Percentiles rank a stretch among this genome's conserved stretches.
These are phyloP conservation scores for Monosporascus sp. DNA, from an alignment of 2,329 filamentous ascomycete genomes.

Conservation along the genomic window DNA sequence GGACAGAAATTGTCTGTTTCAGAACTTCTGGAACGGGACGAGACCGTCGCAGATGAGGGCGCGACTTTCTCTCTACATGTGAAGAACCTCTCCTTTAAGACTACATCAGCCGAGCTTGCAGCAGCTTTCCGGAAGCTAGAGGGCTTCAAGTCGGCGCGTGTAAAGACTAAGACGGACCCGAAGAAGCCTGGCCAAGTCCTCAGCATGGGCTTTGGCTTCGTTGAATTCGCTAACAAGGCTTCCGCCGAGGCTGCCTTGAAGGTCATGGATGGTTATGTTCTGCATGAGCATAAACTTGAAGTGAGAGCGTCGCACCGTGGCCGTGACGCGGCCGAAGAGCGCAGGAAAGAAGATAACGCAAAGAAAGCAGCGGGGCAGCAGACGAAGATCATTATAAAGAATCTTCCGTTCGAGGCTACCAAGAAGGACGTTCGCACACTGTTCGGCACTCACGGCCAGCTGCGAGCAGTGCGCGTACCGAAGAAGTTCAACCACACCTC, in stretches of 20 bases:
- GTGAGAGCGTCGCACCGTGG: slow-evolving; percentile 86
- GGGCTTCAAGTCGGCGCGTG: slow-evolving; percentile 81
- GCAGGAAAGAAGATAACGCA: slow-evolving; percentile 72
- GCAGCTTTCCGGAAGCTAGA: slow-evolving; percentile 76
- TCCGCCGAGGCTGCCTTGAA: slow-evolving; percentile 74
- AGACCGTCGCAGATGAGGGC: slow-evolving; percentile 38
- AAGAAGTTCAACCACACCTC: slow-evolving; percentile 88
- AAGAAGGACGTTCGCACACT: slow-evolving; percentile 88
- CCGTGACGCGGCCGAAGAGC: slow-evolving; percentile 80
- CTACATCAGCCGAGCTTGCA: slow-evolving; percentile 68
- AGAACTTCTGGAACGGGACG: slow-evolving; percentile 59
- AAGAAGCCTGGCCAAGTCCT: slow-evolving; percentile 82
- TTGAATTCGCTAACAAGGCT: slow-evolving; percentile 74
- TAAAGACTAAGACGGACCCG: slow-evolving; percentile 91
- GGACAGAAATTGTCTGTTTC: slow-evolving; percentile 60
- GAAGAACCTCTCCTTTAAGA: slow-evolving; percentile 89
- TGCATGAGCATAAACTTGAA: slow-evolving; percentile 82
- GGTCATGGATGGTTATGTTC: slow-evolving; percentile 80
- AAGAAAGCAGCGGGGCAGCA: slow-evolving; percentile 72
- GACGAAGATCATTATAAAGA: slow-evolving; percentile 97
- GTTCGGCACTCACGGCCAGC: slow-evolving; percentile 84
- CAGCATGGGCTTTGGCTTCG: slow-evolving; percentile 96
- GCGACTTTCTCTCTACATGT: slow-evolving; percentile 84
- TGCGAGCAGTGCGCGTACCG: slow-evolving; percentile 87
- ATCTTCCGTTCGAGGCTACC: slow-evolving; percentile 89